Evolutionary conservation across 2,329 filamentous ascomycete genomes (phyloP).

Genomic region (Clonostachys solani): DNA sequence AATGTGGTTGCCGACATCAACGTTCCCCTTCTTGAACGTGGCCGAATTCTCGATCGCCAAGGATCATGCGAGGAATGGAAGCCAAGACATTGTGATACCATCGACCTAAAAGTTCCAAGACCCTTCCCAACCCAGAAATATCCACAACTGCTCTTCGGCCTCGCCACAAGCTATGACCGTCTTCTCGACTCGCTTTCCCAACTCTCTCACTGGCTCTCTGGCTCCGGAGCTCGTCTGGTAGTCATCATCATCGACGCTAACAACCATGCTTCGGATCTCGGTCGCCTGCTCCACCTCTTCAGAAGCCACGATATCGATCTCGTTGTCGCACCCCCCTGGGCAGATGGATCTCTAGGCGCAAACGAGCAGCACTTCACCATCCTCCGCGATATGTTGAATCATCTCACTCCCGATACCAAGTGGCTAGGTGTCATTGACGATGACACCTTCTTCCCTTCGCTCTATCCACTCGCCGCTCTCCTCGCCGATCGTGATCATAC

Average conservation of each 20-base stretch:
- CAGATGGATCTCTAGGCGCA: conserved; percentile 25
- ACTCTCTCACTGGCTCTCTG: conserved; percentile 52
- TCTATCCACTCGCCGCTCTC: conserved; percentile 42
- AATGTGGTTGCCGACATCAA: conserved; percentile 27
- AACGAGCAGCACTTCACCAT: conserved; percentile 56
- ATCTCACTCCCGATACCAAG: conserved; percentile 34
- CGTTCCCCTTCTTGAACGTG: conserved; percentile 22
- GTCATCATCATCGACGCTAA: conserved; percentile 40
- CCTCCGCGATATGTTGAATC: conserved; percentile 41
- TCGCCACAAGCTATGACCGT: conserved; percentile 48
- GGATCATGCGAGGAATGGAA: conserved; percentile 14
- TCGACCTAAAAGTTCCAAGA: conserved; percentile 40
- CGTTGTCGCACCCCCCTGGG: conserved; percentile 22
- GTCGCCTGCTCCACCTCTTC: conserved; percentile 17
- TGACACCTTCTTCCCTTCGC: conserved; percentile 58
- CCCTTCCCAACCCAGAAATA: conserved; percentile 37
- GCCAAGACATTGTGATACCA: conserved; percentile 27
- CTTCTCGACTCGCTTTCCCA: conserved; percentile 43
- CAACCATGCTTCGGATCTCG: conserved; percentile 15
- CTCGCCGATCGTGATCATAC: conserved; percentile 43
- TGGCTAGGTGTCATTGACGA: conserved; percentile 59
- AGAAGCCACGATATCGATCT: conserved; percentile 23
- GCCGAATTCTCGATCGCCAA: conserved; percentile 17
- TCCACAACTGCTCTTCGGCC: conserved; percentile 50
- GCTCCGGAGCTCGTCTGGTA: conserved; percentile 45